A percentile compares a stretch with the other conserved stretches of the same genome.
Evolutionary conservation across 441 rosid species (phyloP).

Genomic region (Gossypium laxum): DNA sequence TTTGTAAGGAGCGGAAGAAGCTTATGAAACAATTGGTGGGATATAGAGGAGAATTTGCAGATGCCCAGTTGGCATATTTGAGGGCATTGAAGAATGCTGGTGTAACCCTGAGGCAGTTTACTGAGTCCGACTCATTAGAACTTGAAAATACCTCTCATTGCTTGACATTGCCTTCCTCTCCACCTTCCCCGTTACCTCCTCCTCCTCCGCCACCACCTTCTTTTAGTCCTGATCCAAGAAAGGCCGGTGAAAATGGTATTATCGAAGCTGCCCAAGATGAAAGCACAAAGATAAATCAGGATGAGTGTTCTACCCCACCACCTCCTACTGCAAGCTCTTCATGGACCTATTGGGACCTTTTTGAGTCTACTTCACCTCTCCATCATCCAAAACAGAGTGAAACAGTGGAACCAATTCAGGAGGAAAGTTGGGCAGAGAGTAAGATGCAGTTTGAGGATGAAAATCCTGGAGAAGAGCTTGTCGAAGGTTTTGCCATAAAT

Average conservation of each 20-base stretch:
- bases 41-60: constrained; percentile 70
- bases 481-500: constrained; percentile 19
- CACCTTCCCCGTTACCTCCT: not conserved
- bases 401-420: constrained; percentile 34
- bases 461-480: constrained; percentile 32
- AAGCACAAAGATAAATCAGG: constrained; percentile 1
- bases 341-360: constrained; percentile 48
- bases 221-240: constrained; percentile 51
- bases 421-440: constrained; percentile 67
- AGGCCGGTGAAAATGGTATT: constrained; percentile 19
- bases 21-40: constrained; percentile 62
- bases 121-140: constrained; percentile 75
- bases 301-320: constrained; percentile 21
- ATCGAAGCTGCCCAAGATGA: constrained; percentile 33
- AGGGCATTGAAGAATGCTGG: constrained; percentile 81
- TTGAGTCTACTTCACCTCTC: constrained; percentile 24
- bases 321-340: constrained; percentile 34
- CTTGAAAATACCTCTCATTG: constrained; percentile 41
- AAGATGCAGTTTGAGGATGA: constrained; percentile 64
- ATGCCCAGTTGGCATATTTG: constrained; percentile 63
- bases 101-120: constrained; percentile 80
- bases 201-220: constrained; percentile 42
- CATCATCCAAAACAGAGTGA: constrained; percentile 23
- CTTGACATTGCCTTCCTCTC: constrained; percentile 23
- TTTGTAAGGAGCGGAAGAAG: constrained; percentile 77